Base-by-base conservation (phyloP, 73 alveolate species). In the Stentor coeruleus region DNA sequence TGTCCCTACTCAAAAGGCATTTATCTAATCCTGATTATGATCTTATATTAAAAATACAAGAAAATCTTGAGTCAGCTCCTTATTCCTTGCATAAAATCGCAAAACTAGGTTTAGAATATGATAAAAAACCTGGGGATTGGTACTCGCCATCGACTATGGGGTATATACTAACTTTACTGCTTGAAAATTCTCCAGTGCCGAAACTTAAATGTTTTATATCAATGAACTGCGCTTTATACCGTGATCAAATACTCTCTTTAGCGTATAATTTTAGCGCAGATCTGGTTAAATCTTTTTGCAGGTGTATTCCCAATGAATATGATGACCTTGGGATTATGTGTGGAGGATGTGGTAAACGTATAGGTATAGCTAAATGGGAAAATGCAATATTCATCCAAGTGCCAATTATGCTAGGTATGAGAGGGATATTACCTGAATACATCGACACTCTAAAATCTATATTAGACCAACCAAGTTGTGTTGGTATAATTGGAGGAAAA, bases 401-500 rank as follows among this genome's bases (percentile, higher is more conserved):
- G 35, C 82, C 93, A 15, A 73, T 85, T 11, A 86, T 93, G 80
- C 90, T 90, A 33, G 97, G 97, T 11, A 38, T 87, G 26, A 59
- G 83, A 40, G 2, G 66, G 1, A 85, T 92, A 31, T 86, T 84
- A 3, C 84, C 74, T 28, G 94, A 87, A 76, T 92, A 84, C 59
- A 74, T 20, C 38, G 20, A 40, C 6, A 74, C 88, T 6, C 59
- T 92, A 3, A 90, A 83, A 41, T 59, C 42, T 11, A 15, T 81
- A 38, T 83, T 90, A 37, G 35, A 38, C 36, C 35, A 82, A 30
- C 87, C 89, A 11, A 36, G 77, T 81, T 77, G 86, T 87, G 94
- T 93, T 77, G 99, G 99, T 35, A 76, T 95, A 35, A 83, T 95
- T 1, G 99, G 99, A 2, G 99, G 99, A 33, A 93, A 92, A 83